Conservation (phyloP, 2,329 filamentous ascomycete species). For the Botryotinia globosa region DNA sequence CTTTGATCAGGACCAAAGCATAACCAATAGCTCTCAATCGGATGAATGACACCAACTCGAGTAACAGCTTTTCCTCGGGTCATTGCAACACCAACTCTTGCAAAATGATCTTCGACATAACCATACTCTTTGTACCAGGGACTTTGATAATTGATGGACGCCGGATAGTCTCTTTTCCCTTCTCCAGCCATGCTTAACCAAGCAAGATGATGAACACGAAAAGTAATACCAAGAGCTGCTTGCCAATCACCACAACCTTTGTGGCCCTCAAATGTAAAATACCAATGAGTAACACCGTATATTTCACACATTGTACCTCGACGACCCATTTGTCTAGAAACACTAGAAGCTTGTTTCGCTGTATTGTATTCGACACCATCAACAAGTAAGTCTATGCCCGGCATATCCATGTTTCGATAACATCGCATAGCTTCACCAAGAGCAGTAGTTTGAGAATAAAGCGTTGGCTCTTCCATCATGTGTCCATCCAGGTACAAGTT, state of each 20-base stretch:
- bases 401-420: conserved; percentile 37
- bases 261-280: conserved; percentile 39
- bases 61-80: conserved; percentile 37
- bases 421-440: conserved; percentile 40
- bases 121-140: conserved; percentile 40
- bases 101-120: conserved; percentile 38
- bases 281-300: conserved; percentile 39
- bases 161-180: conserved; percentile 39
- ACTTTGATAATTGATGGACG: conserved; percentile 38
- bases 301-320: conserved; percentile 37
- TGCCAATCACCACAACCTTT: conserved; percentile 41
- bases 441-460: conserved; percentile 37
- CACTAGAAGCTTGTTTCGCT: conserved; percentile 38
- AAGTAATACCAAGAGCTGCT: conserved; percentile 39
- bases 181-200: conserved; percentile 40
- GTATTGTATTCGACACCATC: conserved; percentile 39
- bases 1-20: conserved; percentile 36
- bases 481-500: conserved; percentile 36
- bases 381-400: conserved; percentile 38
- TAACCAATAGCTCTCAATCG: conserved; percentile 40
- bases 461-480: conserved; percentile 40
- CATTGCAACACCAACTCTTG: conserved; percentile 37
- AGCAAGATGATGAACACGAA: conserved; percentile 37
- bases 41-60: conserved; percentile 38
- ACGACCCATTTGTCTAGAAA: conserved; percentile 36